Evolutionary conservation across 805 yeast genomes (phyloP).

Genomic region (Candida odintsovae): DNA sequence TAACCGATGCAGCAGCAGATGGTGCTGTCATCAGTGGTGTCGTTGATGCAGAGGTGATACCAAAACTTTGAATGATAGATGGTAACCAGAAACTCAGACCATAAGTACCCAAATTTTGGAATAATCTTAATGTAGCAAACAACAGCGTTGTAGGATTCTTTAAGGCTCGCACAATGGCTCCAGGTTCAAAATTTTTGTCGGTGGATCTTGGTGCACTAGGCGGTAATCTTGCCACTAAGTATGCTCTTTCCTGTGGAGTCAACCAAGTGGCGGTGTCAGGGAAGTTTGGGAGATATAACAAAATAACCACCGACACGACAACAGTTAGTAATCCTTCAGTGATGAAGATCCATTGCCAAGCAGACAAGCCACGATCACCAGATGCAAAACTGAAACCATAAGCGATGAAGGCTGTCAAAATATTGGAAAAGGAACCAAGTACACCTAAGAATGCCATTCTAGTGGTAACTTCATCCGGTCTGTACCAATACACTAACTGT

Average conservation of each 20-base stretch:
- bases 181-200: conserved; percentile 1
- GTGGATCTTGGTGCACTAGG: conserved; percentile 4
- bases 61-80: conserved; percentile 9
- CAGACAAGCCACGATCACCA: conserved; percentile 11
- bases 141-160: conserved; percentile 6
- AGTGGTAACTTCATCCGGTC: conserved; percentile 18
- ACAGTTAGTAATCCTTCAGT: conserved; percentile 17
- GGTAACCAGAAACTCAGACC: conserved; percentile 16
- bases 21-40: conserved; percentile 27
- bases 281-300: conserved; percentile 14
- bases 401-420: conserved; percentile 22
- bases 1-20: conserved; percentile 9
- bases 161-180: not conserved
- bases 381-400: conserved; percentile 15
- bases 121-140: conserved; percentile 9
- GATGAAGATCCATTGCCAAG: conserved; percentile 20
- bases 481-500: conserved; percentile 22
- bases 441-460: conserved; percentile 22
- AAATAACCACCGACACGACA: conserved; percentile 4
- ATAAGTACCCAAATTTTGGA: conserved; percentile 12
- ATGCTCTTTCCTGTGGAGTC: conserved; percentile 12
- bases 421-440: conserved; percentile 21
- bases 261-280: conserved; percentile 17
- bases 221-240: conserved; percentile 5
- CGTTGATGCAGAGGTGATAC: conserved; percentile 17